Percentiles rank a stretch among this genome's conserved stretches.
Evolutionary conservation across 805 yeast genomes (phyloP).

Genomic region (Pichia manshurica): DNA sequence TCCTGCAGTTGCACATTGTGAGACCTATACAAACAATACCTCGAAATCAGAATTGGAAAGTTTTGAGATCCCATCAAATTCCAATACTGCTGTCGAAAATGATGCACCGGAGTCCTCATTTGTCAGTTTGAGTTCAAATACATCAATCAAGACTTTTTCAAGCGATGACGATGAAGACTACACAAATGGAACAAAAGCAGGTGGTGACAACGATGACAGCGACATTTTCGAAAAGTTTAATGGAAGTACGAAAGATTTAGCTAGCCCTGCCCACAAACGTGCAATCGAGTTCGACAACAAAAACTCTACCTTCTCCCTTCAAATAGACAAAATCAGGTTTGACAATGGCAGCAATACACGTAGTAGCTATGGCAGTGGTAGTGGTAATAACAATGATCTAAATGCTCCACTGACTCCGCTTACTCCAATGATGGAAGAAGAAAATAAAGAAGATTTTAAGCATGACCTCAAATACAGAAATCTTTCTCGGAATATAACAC

Average conservation of each 20-base stretch:
- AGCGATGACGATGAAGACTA: constrained; percentile 9
- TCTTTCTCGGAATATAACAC: constrained; percentile 11
- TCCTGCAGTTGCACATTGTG: constrained; percentile 9
- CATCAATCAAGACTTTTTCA: constrained; percentile 14
- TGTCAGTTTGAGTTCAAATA: background rate
- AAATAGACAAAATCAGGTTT: background rate
- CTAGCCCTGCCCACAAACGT: constrained; percentile 2
- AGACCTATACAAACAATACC: constrained; percentile 3
- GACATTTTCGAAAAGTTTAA: constrained; percentile 15
- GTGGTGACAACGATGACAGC: constrained; percentile 6
- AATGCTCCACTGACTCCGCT: background rate
- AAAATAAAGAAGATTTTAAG: constrained; percentile 1
- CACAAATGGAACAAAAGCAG: background rate
- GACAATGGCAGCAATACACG: too few species aligned
- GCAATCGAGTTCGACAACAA: background rate
- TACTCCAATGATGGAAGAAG: background rate
- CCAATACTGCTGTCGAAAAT: background rate
- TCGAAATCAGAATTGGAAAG: background rate
- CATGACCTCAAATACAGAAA: constrained; percentile 1
- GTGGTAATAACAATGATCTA: background rate
- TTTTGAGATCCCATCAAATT: background rate
- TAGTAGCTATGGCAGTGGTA: background rate
- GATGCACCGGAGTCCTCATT: background rate
- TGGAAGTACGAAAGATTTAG: constrained; percentile 14
- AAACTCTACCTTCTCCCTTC: background rate